Percentiles rank a stretch among this genome's conserved stretches.
phyloP scores from a whole-genome alignment of 2,329 filamentous ascomycete genomes.

The Nakataea oryzae region DNA sequence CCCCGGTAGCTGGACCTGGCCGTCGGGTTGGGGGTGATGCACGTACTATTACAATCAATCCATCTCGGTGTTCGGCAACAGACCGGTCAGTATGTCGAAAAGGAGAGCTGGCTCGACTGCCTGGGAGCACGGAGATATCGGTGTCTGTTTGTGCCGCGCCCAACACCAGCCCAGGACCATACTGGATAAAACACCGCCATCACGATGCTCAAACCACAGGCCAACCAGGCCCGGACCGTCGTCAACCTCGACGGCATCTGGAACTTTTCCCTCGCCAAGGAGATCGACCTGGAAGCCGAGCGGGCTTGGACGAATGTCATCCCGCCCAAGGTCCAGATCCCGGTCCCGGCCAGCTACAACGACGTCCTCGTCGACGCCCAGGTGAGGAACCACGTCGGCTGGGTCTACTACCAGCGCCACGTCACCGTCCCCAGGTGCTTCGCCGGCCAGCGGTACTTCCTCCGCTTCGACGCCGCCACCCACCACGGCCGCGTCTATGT shows the following conservation, averaged over 20 bases:
- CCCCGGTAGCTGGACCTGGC: too few species aligned
- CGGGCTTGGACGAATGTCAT: slow-evolving; percentile 17
- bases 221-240: slow-evolving; percentile 7
- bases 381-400: slow-evolving; percentile 19
- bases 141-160: too few species aligned
- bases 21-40: too few species aligned
- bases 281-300: slow-evolving; percentile 7
- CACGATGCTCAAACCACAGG: slow-evolving; percentile 12
- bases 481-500: slow-evolving; percentile 17
- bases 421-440: slow-evolving; percentile 14
- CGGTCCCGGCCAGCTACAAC: slow-evolving; percentile 16
- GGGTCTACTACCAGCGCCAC: slow-evolving; percentile 19
- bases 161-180: too few species aligned
- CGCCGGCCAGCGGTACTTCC: slow-evolving; percentile 9
- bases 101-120: too few species aligned
- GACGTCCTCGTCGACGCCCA: slow-evolving; percentile 12
- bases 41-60: too few species aligned
- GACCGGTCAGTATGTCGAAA: too few species aligned
- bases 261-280: slow-evolving; percentile 11
- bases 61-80: too few species aligned
- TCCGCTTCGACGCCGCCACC: slow-evolving; percentile 17
- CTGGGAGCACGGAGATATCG: too few species aligned
- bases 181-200: too few species aligned
- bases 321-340: slow-evolving; percentile 13
- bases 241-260: slow-evolving; percentile 14